A percentile compares a stretch with the other conserved stretches of the same genome.
These are phyloP conservation scores for Trypanosoma lewisi DNA, from an alignment of 208 protist species.

Conservation along the genomic window DNA sequence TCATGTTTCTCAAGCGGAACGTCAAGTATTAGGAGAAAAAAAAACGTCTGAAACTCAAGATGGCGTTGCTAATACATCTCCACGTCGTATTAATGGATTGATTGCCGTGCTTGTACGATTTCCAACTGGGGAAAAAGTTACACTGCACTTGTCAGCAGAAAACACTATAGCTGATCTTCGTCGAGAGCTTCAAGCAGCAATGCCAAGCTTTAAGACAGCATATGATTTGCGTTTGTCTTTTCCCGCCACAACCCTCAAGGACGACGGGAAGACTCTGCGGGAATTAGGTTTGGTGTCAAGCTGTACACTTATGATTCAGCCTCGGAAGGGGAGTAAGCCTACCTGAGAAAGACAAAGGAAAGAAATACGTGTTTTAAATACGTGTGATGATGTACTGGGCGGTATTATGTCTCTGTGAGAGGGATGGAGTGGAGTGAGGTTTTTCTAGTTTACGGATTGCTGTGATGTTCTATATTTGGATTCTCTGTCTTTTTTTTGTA, in stretches of 20 bases:
- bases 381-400: neutral
- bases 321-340: neutral
- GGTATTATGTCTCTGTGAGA: neutral
- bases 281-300: constrained; percentile 54
- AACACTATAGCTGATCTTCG: constrained; percentile 69
- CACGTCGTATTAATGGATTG: constrained; percentile 27
- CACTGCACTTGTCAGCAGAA: constrained; percentile 41
- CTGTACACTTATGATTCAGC: constrained; percentile 63
- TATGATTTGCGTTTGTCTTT: constrained; percentile 85
- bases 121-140: constrained; percentile 59
- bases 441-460: constrained; percentile 7
- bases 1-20: constrained; percentile 53
- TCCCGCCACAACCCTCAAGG: constrained; percentile 46
- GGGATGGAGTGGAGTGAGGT: neutral
- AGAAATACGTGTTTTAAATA: neutral
- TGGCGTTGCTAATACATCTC: neutral
- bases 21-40: neutral
- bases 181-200: constrained; percentile 46
- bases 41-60: neutral
- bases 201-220: constrained; percentile 37
- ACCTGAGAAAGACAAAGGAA: neutral
- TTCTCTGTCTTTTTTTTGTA: neutral
- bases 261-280: constrained; percentile 61
- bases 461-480: neutral
- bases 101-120: constrained; percentile 69